Evolutionary conservation across 139 green algal species (phyloP).

Genomic region (Haematococcus lacustris): DNA sequence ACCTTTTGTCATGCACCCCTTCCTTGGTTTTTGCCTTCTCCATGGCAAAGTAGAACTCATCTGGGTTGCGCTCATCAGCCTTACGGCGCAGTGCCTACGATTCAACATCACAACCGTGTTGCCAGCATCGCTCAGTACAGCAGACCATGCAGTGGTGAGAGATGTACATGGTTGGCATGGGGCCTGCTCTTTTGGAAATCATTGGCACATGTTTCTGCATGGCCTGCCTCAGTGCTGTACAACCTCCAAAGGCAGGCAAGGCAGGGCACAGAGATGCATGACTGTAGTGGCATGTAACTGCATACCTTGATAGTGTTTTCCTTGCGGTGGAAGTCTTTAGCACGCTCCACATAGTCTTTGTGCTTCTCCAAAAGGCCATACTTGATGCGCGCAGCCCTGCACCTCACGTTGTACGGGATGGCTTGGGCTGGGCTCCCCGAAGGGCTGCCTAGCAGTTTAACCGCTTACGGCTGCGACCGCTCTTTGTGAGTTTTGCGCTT

Average conservation of each 20-base stretch:
- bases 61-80: constrained; percentile 89
- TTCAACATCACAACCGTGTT: constrained; percentile 85
- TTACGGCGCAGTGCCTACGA: constrained; percentile 84
- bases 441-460: background rate
- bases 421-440: constrained; percentile 13
- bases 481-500: constrained; percentile 95
- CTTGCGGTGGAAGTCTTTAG: constrained; percentile 90
- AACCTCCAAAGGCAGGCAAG: background rate
- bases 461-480: constrained; percentile 81
- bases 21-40: constrained; percentile 71
- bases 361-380: constrained; percentile 94
- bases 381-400: constrained; percentile 48
- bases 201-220: background rate
- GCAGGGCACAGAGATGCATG: constrained; percentile 17
- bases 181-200: too few species aligned
- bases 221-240: background rate
- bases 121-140: constrained; percentile 35
- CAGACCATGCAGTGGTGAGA: too few species aligned
- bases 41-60: constrained; percentile 99
- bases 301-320: constrained; percentile 77
- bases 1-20: constrained; percentile 70
- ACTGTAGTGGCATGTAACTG: constrained; percentile 83
- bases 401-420: constrained; percentile 89
- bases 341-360: constrained; percentile 92
- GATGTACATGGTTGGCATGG: background rate